A percentile compares a stretch with the other conserved stretches of the same genome.
These are phyloP conservation scores for Hibiscus mutabilis DNA, from an alignment of 345 rosid genomes.

Conservation along the genomic window DNA sequence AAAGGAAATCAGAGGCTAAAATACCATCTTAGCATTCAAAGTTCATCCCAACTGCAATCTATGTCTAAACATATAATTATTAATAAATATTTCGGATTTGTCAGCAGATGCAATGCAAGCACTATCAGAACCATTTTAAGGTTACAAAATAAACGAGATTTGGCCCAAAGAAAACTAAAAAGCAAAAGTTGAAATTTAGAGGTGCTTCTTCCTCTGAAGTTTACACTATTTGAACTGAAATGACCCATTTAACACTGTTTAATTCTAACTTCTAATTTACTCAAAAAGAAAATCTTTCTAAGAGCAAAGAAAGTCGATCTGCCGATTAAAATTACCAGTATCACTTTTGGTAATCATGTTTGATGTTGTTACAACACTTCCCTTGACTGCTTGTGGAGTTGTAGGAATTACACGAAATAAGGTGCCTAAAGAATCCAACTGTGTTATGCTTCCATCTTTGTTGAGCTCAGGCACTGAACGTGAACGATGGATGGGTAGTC, in stretches of 20 bases:
- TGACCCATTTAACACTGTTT: neutral
- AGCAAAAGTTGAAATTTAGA: too few relatives aligned
- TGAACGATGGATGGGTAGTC: slow-evolving; percentile 65
- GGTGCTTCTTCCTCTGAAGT: too few relatives aligned
- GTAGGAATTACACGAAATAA: slow-evolving; percentile 66
- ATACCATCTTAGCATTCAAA: neutral
- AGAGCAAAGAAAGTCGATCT: neutral
- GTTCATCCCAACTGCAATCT: neutral
- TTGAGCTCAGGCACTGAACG: slow-evolving; percentile 68
- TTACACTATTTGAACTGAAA: too few relatives aligned
- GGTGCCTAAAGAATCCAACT: slow-evolving; percentile 34
- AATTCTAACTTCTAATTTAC: neutral
- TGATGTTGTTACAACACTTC: slow-evolving; percentile 20
- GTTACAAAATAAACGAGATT: too few relatives aligned
- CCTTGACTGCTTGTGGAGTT: slow-evolving; percentile 36
- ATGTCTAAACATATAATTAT: neutral
- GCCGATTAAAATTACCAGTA: slow-evolving; percentile 35
- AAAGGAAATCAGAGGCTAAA: neutral
- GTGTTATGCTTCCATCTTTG: slow-evolving; percentile 50
- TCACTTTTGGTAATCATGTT: slow-evolving; percentile 23
- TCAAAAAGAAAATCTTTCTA: neutral
- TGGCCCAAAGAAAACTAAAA: too few relatives aligned
- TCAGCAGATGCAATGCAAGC: neutral
- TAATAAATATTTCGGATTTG: neutral
- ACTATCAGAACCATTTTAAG: too few relatives aligned